Conservation (phyloP, 441 rosid genomes). For the Dalechampia spathulata region DNA sequence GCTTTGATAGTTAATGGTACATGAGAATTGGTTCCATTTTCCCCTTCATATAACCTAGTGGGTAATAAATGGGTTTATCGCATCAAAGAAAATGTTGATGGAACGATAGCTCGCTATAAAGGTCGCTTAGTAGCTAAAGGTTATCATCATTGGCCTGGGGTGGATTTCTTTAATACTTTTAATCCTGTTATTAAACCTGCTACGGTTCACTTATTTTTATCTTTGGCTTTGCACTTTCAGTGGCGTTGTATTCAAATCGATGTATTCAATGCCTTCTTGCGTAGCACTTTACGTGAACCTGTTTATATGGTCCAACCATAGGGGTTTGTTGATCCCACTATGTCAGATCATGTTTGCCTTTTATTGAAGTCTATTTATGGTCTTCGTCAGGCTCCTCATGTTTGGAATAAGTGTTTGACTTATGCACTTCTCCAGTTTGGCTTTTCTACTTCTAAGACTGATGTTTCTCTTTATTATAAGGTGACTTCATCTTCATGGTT, state of each 20-base stretch:
- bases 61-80: background rate
- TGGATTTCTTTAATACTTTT: background rate
- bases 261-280: background rate
- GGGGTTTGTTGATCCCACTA: background rate
- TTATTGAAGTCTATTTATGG: background rate
- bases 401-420: background rate
- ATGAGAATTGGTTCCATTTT: background rate
- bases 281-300: background rate
- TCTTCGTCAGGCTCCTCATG: background rate
- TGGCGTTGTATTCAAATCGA: background rate
- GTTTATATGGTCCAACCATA: background rate
- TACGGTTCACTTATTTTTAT: background rate
- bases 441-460: background rate
- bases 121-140: background rate
- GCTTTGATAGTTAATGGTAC: background rate
- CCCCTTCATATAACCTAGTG: background rate
- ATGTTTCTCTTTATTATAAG: background rate
- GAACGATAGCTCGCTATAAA: background rate
- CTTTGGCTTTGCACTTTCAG: no score
- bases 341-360: background rate
- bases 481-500: fast-evolving
- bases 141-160: background rate
- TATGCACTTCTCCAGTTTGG: background rate
- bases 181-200: background rate
- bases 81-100: no score